Conservation (phyloP, 352 stramenopile species). For the Globisporangium paddicum region DNA sequence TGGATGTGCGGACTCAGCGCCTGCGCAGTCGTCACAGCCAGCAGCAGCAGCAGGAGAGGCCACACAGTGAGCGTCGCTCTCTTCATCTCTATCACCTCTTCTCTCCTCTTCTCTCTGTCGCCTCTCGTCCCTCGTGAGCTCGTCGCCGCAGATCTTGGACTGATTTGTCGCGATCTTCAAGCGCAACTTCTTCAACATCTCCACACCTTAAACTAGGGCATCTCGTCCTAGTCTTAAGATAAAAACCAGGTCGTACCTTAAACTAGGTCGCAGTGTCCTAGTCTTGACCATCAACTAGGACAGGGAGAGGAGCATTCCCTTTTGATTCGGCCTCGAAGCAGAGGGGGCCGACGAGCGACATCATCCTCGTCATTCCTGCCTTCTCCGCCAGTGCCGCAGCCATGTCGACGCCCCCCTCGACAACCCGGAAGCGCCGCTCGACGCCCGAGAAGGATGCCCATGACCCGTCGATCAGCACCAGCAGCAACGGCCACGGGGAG, state of each 20-base stretch:
- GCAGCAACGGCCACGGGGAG: neutral
- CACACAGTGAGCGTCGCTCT: neutral
- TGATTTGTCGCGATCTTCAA: conserved; percentile 11
- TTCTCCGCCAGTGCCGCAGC: neutral
- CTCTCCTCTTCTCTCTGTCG: neutral
- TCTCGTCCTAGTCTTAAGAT: neutral
- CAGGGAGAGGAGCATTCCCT: neutral
- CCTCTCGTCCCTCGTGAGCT: conserved; percentile 1
- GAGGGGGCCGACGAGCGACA: too few species aligned
- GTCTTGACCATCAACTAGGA: neutral
- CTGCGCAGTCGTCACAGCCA: conserved; percentile 6
- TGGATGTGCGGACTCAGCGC: conserved; percentile 19
- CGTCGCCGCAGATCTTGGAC: conserved; percentile 3
- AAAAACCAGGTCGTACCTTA: neutral
- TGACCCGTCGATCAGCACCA: conserved; percentile 1
- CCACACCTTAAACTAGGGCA: neutral
- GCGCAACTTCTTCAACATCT: conserved; percentile 10
- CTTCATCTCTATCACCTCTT: neutral
- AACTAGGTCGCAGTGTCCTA: neutral
- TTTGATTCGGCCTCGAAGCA: too few species aligned
- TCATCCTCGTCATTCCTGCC: neutral
- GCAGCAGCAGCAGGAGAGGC: conserved; percentile 18
- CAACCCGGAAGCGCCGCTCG: conserved; percentile 40
- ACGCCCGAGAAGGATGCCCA: conserved; percentile 17
- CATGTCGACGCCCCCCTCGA: conserved; percentile 15